phyloP scores from a whole-genome alignment of 768 basidiomycete species.

The Lactarius psammicola region DNA sequence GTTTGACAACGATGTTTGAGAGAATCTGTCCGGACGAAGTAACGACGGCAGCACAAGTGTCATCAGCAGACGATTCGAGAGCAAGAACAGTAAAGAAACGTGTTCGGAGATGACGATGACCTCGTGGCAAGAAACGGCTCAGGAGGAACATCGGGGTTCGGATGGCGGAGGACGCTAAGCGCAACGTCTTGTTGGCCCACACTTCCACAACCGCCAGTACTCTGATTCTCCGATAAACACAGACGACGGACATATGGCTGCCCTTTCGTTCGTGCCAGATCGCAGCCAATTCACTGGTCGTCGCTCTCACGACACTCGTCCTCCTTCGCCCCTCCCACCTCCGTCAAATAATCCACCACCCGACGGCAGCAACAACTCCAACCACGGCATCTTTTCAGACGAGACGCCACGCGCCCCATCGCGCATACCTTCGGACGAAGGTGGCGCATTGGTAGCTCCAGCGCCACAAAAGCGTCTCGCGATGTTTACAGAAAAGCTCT shows the following conservation, averaged over 20 bases:
- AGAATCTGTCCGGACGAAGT: conserved; percentile 65
- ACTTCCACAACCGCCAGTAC: too few relatives aligned
- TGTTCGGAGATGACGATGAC: neutral
- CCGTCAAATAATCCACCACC: neutral
- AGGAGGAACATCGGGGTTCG: neutral
- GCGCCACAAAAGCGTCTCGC: conserved; percentile 23
- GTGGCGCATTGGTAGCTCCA: neutral
- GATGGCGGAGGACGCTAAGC: too few relatives aligned
- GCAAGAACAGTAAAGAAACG: conserved; percentile 62
- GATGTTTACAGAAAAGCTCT: conserved; percentile 33
- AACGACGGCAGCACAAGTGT: conserved; percentile 89
- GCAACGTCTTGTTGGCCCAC: too few relatives aligned
- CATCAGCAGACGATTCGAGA: conserved; percentile 89
- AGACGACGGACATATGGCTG: neutral
- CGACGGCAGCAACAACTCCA: neutral
- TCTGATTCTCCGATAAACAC: too few relatives aligned
- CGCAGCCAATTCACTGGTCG: neutral
- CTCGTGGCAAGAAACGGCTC: neutral
- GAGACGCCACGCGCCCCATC: neutral
- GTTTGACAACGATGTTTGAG: conserved; percentile 85
- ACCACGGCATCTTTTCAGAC: neutral
- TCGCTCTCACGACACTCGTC: neutral
- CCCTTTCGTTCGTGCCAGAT: neutral
- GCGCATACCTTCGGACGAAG: conserved; percentile 1
- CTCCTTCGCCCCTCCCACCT: neutral